phyloP scores from a whole-genome alignment of 1,284 basidiomycete species.

The Naganishia sp. region DNA sequence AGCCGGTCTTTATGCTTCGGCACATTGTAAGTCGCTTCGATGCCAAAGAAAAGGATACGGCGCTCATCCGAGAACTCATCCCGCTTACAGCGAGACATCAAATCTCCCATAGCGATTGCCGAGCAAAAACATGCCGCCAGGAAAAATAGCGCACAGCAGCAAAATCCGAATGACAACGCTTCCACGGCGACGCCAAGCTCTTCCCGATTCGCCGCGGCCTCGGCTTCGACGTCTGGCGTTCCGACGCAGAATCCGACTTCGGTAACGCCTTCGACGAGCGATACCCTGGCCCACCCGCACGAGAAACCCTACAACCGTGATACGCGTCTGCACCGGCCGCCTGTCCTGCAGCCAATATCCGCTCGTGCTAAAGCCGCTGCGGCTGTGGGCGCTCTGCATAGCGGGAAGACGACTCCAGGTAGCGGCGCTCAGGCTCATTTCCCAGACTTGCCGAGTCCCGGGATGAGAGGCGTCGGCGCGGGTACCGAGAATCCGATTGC shows the following conservation, averaged over 20 bases:
- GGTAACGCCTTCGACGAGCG: neutral
- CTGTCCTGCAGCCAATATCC: constrained; percentile 46
- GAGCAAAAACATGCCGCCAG: constrained; percentile 79
- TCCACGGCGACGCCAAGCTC: constrained; percentile 3
- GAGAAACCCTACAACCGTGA: constrained; percentile 34
- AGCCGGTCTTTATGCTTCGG: constrained; percentile 97
- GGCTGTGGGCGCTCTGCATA: constrained; percentile 19
- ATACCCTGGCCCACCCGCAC: constrained; percentile 23
- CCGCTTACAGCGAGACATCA: constrained; percentile 67
- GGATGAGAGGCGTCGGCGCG: constrained; percentile 33
- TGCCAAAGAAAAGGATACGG: neutral
- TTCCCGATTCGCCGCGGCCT: constrained; percentile 10
- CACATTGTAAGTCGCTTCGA: constrained; percentile 70
- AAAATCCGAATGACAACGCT: neutral
- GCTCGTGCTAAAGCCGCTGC: constrained; percentile 35
- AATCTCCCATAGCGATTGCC: constrained; percentile 91
- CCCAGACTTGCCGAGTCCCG: constrained; percentile 50
- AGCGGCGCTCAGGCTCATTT: constrained; percentile 38
- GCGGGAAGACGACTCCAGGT: constrained; percentile 33
- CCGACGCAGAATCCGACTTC: constrained; percentile 25
- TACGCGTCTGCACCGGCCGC: constrained; percentile 46
- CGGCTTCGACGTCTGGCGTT: constrained; percentile 27
- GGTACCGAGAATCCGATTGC: constrained; percentile 2
- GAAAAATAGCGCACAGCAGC: constrained; percentile 7
- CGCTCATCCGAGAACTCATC: neutral